Base-by-base conservation (phyloP, 768 basidiomycete genomes). In the Psilocybe tampanensis region DNA sequence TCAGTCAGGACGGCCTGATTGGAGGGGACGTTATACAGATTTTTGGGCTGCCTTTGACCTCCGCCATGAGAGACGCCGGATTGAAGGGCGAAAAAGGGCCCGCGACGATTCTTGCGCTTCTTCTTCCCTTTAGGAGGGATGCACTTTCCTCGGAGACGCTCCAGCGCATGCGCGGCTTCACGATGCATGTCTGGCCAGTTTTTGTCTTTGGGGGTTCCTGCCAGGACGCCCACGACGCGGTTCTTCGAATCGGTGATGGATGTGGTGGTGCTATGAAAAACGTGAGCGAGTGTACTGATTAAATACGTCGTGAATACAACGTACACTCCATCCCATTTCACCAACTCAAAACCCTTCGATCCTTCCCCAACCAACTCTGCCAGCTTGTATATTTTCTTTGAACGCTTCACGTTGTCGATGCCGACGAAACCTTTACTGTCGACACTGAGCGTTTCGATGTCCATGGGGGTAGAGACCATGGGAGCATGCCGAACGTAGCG, bases 1-100 rank as follows among this genome's bases (percentile, higher is more conserved):
- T 56, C 26, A 6, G 52, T 9, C 5, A 59, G 26, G 1, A 43
- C 47, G 8, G 44, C 18, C 3, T 23, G 22, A 39, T 56, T 59
- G 9, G 15, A 7, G 3, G 34, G 17, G 22, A 2, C 6, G 55
- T 62, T 34, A 36, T 24, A 18, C 2, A 62, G 54, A 21, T 59
- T 59, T 4, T 44, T 32, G 8, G 61, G 58, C 2, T n/a, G 4
- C 29, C 21, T 39, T 33, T 53, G 55, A 2, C 61, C 58, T 1
- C 47, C 47, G 8, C 61, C 61, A 29, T 44, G 42, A 9, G 54
- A 59, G 4, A 62, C 55, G 17, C 61, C 58, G 23, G n/a, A 26
- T 18, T 36, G 43, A 8, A 62, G 48, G 4, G 47, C 50, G 8
- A 43, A 34, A 50, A 62, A 60, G 5, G 48, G 26, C 2, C 61